phyloP scores from a whole-genome alignment of 768 basidiomycete genomes.

The Boletus bicolor region DNA sequence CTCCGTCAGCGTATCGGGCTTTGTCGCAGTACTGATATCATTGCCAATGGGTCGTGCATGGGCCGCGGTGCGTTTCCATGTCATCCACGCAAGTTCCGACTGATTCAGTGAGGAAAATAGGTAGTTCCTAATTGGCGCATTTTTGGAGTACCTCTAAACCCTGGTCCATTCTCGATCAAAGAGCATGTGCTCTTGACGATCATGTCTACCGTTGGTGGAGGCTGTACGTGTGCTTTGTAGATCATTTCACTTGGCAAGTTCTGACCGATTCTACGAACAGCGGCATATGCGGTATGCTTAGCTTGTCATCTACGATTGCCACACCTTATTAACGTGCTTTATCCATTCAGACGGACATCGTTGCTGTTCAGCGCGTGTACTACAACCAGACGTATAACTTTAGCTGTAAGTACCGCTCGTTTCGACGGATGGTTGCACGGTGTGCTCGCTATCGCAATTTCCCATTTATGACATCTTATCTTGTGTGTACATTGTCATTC shows the following conservation, averaged over 20 bases:
- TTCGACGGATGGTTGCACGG: neutral
- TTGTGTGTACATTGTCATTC: too few relatives aligned
- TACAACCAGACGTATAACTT: conserved; percentile 61
- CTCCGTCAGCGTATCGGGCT: conserved; percentile 35
- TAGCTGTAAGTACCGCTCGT: conserved; percentile 31
- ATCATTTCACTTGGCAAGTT: neutral
- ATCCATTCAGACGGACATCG: conserved; percentile 52
- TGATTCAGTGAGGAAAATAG: conserved; percentile 14
- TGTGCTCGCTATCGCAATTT: neutral
- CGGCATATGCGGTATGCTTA: conserved; percentile 44
- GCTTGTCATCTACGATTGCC: neutral
- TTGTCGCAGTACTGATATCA: conserved; percentile 68
- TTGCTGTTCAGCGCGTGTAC: conserved; percentile 69
- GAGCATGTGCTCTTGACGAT: conserved; percentile 68
- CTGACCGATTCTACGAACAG: conserved; percentile 16
- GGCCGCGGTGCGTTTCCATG: conserved; percentile 38
- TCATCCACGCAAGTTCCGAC: neutral
- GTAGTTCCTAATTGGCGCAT: conserved; percentile 50
- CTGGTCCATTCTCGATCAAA: conserved; percentile 76
- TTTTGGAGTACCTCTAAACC: conserved; percentile 63
- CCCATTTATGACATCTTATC: neutral
- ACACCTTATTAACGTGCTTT: neutral
- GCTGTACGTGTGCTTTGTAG: conserved; percentile 16
- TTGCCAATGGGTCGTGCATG: conserved; percentile 68
- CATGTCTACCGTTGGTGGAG: conserved; percentile 52